Evolutionary conservation across 306 rosid genomes (phyloP).

Genomic region (Quercus gilva): DNA sequence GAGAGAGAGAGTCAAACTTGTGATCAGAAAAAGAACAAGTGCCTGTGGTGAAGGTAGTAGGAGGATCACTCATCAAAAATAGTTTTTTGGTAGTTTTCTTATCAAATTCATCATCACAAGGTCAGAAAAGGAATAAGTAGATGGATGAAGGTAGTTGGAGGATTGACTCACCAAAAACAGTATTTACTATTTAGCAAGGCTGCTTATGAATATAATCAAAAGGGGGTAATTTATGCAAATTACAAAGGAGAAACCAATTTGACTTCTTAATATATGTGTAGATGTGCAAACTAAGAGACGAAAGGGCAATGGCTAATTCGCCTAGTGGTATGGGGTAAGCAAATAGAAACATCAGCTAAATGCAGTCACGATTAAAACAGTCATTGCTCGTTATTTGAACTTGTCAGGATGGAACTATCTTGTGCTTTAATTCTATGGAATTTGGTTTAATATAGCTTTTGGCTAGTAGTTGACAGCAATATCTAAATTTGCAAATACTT

Average conservation of each 20-base stretch:
- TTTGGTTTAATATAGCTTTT: not conserved
- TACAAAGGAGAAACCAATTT: not conserved
- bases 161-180: too few species aligned
- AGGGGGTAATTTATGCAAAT: not conserved
- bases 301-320: not conserved
- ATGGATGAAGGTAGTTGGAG: too few species aligned
- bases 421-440: not conserved
- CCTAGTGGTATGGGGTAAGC: not conserved
- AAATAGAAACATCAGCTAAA: not conserved
- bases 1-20: too few species aligned
- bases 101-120: too few species aligned
- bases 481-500: not conserved
- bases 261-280: not conserved
- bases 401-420: not conserved
- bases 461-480: not conserved
- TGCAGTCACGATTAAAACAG: not conserved
- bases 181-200: too few species aligned
- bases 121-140: too few species aligned
- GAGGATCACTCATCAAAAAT: too few species aligned
- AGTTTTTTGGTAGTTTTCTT: too few species aligned
- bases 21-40: not conserved
- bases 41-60: not conserved
- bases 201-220: not conserved
- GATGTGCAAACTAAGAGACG: not conserved
- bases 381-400: not conserved